Base-by-base conservation (phyloP, 2,329 filamentous ascomycete species). In the Metarhizium rileyi region DNA sequence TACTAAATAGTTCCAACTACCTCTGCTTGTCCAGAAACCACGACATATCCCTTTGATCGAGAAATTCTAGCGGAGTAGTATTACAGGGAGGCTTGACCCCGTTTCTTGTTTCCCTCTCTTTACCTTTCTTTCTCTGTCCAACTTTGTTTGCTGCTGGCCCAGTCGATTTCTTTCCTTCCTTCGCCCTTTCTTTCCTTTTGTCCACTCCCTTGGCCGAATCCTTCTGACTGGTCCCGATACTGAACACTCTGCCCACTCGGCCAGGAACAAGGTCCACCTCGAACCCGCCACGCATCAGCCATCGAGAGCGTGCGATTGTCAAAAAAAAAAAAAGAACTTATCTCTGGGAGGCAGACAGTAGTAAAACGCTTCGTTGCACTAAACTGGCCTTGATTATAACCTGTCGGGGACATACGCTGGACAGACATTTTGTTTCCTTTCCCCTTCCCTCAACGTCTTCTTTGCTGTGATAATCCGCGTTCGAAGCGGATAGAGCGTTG, bases 21-120 rank as follows among this genome's bases (percentile, higher is more conserved):
- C 27, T 10, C 10, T 28, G 27, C 14, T 26, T 41, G 4, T 36
- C 30, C 35, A 12, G 9, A 28, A 12, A 5, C n/a, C 22, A 26
- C 16, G 14, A 28, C 28, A n/a, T 38, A 22, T 26, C 22, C 27
- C 43, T 44, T 44, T 41, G 10, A 44, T 41, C 18, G 46, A 46
- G 50, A 46, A 48, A 51, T 48, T 36, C 42, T 46, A 30, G 30
- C 42, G 46, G 49, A 41, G 35, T 43, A 38, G 41, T 45, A 48
- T 49, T 47, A 40, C 44, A 51, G 49, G 49, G 49, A 48, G 49
- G 46, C 33, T 26, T 10, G 5, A 23, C 38, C 41, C 12, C 44
- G 35, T 33, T 35, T 27, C 33, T 41, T 27, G 7, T 40, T 43
- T 22, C 7, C 12, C 12, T 48, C 36, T 22, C n/a, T 44, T 40